These are phyloP conservation scores for Balakata baccata DNA, from an alignment of 345 rosid species.

Conservation along the genomic window DNA sequence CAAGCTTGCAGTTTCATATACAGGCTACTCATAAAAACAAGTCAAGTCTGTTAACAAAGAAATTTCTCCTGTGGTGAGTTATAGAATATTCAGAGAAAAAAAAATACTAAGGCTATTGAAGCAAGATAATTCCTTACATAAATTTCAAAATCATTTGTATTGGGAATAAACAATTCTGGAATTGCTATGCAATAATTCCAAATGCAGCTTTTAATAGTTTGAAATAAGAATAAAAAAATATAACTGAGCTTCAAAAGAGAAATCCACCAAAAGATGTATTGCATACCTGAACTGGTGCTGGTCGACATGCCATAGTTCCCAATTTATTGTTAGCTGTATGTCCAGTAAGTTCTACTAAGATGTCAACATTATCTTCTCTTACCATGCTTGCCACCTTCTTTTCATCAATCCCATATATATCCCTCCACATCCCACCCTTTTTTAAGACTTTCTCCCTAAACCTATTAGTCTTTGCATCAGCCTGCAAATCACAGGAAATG, in stretches of 20 bases:
- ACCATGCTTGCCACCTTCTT: conserved; percentile 93
- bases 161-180: not conserved
- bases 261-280: not conserved
- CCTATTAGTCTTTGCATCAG: conserved; percentile 89
- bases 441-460: conserved; percentile 88
- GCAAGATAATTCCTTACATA: not conserved
- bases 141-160: not conserved
- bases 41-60: not conserved
- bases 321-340: conserved; percentile 98
- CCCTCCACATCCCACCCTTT: conserved; percentile 95
- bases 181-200: not conserved
- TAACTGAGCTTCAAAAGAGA: too few relatives aligned
- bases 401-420: conserved; percentile 89
- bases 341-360: conserved; percentile 97
- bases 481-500: conserved; percentile 40
- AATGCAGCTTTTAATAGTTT: not conserved
- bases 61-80: not conserved
- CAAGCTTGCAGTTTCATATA: not conserved
- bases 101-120: not conserved
- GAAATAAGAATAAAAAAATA: not conserved
- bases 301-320: conserved; percentile 98
- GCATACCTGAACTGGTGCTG: conserved; percentile 94
- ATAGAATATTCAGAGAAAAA: not conserved
- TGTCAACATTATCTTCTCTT: conserved; percentile 88
- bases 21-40: not conserved